These are phyloP conservation scores for Lepiota venenata DNA, from an alignment of 768 basidiomycete genomes.

Conservation along the genomic window DNA sequence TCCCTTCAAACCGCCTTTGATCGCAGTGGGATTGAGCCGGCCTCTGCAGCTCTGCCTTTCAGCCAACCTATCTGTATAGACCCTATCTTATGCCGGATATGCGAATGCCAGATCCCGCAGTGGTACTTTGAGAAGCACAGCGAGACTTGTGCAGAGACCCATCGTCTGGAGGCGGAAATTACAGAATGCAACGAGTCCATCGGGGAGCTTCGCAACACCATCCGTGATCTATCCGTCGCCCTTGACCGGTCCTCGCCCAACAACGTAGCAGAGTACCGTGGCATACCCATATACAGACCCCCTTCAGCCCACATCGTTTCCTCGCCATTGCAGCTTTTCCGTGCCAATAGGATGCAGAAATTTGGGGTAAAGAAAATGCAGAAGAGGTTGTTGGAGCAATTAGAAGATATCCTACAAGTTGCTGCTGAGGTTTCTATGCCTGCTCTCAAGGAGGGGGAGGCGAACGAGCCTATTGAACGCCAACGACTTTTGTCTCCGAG, in stretches of 20 bases:
- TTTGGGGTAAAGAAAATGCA: conserved; percentile 81
- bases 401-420: conserved; percentile 81
- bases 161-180: conserved; percentile 95
- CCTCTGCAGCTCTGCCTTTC: conserved; percentile 72
- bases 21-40: conserved; percentile 33
- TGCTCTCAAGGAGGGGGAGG: conserved; percentile 86
- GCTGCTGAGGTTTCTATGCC: conserved; percentile 84
- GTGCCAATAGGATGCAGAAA: conserved; percentile 73
- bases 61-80: conserved; percentile 74
- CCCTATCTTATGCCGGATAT: conserved; percentile 93
- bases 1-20: conserved; percentile 37
- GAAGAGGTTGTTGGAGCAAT: conserved; percentile 76
- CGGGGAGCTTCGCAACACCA: conserved; percentile 79
- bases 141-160: conserved; percentile 96
- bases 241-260: conserved; percentile 74
- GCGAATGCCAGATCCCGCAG: conserved; percentile 93
- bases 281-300: conserved; percentile 79
- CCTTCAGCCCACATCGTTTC: conserved; percentile 68
- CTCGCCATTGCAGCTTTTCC: conserved; percentile 76
- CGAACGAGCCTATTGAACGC: conserved; percentile 87
- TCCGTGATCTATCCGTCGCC: conserved; percentile 70
- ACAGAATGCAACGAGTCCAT: conserved; percentile 92
- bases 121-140: conserved; percentile 99
- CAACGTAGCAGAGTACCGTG: conserved; percentile 76
- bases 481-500: conserved; percentile 86